phyloP scores from a whole-genome alignment of 1,284 basidiomycete genomes.

The Cryptococcus sp. region DNA sequence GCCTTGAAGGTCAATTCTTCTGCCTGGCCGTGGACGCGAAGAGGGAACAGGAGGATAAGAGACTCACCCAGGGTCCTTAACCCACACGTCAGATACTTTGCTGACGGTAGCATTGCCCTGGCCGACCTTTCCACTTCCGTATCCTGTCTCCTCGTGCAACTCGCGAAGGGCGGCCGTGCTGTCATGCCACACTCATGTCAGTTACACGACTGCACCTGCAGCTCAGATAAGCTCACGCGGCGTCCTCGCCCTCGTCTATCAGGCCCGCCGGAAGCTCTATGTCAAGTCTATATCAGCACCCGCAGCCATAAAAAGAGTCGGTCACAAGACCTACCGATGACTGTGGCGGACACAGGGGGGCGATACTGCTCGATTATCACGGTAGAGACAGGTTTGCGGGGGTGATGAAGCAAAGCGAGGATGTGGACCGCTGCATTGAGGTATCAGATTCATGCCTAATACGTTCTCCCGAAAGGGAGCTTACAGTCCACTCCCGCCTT shows the following conservation, averaged over 20 bases:
- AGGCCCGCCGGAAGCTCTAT: conserved; percentile 82
- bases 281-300: conserved; percentile 5
- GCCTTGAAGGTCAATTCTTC: not conserved
- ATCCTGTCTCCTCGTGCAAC: conserved; percentile 87
- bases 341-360: conserved; percentile 68
- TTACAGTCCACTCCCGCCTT: conserved; percentile 74
- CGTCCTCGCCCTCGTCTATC: conserved; percentile 74
- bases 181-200: not conserved
- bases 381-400: conserved; percentile 59
- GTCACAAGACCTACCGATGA: conserved; percentile 57
- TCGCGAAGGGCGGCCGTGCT: conserved; percentile 69
- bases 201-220: not conserved
- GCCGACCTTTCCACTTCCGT: conserved; percentile 54
- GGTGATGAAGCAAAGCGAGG: conserved; percentile 70
- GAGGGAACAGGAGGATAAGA: not conserved
- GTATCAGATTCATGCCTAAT: not conserved
- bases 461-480: conserved; percentile 17
- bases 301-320: not conserved
- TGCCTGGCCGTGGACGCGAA: no score
- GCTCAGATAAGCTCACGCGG: conserved; percentile 54
- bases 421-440: conserved; percentile 68
- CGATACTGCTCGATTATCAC: conserved; percentile 85
- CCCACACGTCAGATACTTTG: conserved; percentile 66
- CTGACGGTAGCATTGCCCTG: conserved; percentile 55
- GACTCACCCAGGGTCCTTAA: conserved; percentile 63